Evolutionary conservation across 192 early-diverging fungal genomes (phyloP), one percentile per base, ranked within the genome.

Genomic region (Cetraspora pellucida): DNA sequence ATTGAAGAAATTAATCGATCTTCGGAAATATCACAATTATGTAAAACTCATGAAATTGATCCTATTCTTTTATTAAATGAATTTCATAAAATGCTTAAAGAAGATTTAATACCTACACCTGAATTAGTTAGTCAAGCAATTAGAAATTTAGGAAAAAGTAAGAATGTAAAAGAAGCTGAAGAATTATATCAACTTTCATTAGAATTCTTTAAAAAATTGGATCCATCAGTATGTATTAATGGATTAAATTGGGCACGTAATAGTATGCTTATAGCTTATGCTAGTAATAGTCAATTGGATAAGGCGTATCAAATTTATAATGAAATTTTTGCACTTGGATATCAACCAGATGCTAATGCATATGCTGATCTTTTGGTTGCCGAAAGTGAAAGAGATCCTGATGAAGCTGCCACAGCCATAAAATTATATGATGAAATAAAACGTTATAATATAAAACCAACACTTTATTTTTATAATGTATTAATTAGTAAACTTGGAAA

Each of bases 391-490:
- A 83, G 79, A 37, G 81, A 84, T 4, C 81, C 84, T 14, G 87
- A 89, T 65, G 88, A 88, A 46, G 85, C 85, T 0, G 50, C 81
- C 1, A 85, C 85, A 72, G 88, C 87, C 6, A 68, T 89, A 17
- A 79, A 77, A 25, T 88, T 89, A 37, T 77, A 88, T 76, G 82
- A 86, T 21, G 88, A 89, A 77, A 85, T 85, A 54, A 87, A 85
- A 60, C 80, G 82, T 16, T 83, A 82, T 70, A 81, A 85, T 37
- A 82, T 87, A 43, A 85, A 84, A 66, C 85, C 84, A 25, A 88
- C 83, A 14, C 80, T 85, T 7, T 89, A 85, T 63, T 85, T 89
- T 64, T 89, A 87, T 77, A 89, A 89, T 47, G 88, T 89, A 23
- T 77, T 89, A 9, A 86, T 89, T 17, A 86, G 85, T 72, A 87